Percentiles rank a stretch among this genome's conserved stretches.
Conservation (phyloP, 2,329 filamentous ascomycete genomes). For the Aspergillus spinulosporus region DNA sequence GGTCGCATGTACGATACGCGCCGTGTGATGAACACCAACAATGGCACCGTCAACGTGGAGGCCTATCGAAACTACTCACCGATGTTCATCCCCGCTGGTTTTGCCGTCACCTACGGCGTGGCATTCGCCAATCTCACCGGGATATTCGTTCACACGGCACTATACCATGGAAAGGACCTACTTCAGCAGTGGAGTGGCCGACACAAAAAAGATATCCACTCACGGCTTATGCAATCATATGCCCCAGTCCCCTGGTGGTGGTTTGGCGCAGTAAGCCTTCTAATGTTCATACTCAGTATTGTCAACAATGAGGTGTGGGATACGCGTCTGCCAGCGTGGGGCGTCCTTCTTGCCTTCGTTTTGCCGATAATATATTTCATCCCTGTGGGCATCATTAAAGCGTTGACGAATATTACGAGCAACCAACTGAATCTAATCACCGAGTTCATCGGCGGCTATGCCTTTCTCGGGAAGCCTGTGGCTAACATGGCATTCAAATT, state of each 20-base stretch:
- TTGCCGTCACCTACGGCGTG: slow-evolving; percentile 56
- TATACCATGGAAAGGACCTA: slow-evolving; percentile 42
- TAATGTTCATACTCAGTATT: slow-evolving; percentile 41
- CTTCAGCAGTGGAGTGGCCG: slow-evolving; percentile 38
- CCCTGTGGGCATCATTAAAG: slow-evolving; percentile 51
- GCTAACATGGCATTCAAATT: slow-evolving; percentile 68
- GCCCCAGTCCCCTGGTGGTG: slow-evolving; percentile 48
- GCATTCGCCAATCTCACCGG: slow-evolving; percentile 68
- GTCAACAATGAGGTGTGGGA: slow-evolving; percentile 45
- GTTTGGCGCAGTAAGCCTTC: slow-evolving; percentile 42
- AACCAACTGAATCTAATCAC: slow-evolving; percentile 52
- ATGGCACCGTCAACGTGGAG: slow-evolving; percentile 59
- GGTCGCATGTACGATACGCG: slow-evolving; percentile 61
- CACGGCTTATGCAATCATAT: slow-evolving; percentile 46
- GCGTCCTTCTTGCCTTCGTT: slow-evolving; percentile 47
- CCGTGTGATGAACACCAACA: slow-evolving; percentile 56
- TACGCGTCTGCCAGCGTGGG: slow-evolving; percentile 49
- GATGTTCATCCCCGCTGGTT: slow-evolving; percentile 64
- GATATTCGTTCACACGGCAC: slow-evolving; percentile 44
- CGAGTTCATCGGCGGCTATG: slow-evolving; percentile 52
- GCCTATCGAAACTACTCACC: slow-evolving; percentile 67
- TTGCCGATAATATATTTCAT: slow-evolving; percentile 50
- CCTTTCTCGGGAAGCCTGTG: slow-evolving; percentile 49
- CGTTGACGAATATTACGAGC: slow-evolving; percentile 50
- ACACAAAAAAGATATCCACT: slow-evolving; percentile 43